These are phyloP conservation scores for Ustilago nuda DNA, from an alignment of 1,284 basidiomycete genomes.

Conservation along the genomic window DNA sequence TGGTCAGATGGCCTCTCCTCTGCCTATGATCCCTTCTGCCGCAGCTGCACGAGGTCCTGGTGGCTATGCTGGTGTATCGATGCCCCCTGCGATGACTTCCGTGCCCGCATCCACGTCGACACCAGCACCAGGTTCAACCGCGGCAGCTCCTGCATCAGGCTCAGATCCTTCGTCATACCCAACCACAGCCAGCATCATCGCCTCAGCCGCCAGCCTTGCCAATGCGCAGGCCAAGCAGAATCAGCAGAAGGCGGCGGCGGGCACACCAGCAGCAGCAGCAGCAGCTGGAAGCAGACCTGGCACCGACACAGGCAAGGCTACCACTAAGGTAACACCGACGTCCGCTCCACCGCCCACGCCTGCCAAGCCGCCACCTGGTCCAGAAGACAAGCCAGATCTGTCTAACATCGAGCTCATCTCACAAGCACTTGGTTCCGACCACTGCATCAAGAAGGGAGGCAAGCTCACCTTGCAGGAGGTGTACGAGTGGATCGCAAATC, in stretches of 20 bases:
- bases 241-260: constrained; percentile 12
- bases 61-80: constrained; percentile 9
- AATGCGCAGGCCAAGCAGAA: constrained; percentile 39
- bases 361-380: constrained; percentile 41
- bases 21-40: constrained; percentile 36
- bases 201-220: constrained; percentile 43
- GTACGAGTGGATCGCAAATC: constrained; percentile 88
- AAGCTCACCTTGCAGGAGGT: constrained; percentile 91
- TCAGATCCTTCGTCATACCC: constrained; percentile 36
- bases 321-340: constrained; percentile 9
- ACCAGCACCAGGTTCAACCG: constrained; percentile 5
- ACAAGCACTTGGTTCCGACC: constrained; percentile 58
- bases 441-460: constrained; percentile 73
- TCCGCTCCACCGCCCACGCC: constrained; percentile 26
- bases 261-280: constrained; percentile 1
- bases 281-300: constrained; percentile 5
- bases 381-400: constrained; percentile 62
- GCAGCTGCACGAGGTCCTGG: constrained; percentile 18
- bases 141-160: constrained; percentile 12
- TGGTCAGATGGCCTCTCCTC: constrained; percentile 26
- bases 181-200: constrained; percentile 49
- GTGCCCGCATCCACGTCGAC: constrained; percentile 17
- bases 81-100: constrained; percentile 15
- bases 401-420: constrained; percentile 65
- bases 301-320: neutral